Evolutionary conservation across 2,329 filamentous ascomycete genomes (phyloP).

Genomic region (Emmonsia crescens): DNA sequence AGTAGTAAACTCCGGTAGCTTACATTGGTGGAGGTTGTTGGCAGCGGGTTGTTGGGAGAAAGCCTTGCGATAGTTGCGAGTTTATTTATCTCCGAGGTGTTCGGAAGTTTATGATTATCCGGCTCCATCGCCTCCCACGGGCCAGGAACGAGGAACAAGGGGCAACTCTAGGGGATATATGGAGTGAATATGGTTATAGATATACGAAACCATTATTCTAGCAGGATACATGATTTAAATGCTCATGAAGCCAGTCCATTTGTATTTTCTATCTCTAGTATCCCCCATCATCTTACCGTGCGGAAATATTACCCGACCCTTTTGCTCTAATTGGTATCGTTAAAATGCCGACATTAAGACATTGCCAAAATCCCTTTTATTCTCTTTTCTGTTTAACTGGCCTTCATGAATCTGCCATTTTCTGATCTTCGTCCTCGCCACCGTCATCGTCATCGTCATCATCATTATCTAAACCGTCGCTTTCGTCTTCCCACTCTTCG

Average conservation of each 20-base stretch:
- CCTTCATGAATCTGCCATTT: slow-evolving; percentile 44
- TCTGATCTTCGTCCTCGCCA: slow-evolving; percentile 32
- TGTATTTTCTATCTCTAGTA: not conserved
- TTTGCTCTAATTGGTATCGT: slow-evolving; percentile 21
- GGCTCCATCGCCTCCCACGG: not conserved
- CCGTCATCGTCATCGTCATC: slow-evolving; percentile 35
- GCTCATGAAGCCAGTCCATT: not conserved
- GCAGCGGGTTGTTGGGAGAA: not conserved
- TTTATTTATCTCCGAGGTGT: not conserved
- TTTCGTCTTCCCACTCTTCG: slow-evolving; percentile 43
- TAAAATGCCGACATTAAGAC: slow-evolving; percentile 12
- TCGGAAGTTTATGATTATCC: not conserved
- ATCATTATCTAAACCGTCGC: slow-evolving; percentile 38
- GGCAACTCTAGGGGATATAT: not conserved
- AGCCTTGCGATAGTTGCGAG: not conserved
- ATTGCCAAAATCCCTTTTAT: not conserved
- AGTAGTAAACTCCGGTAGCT: slow-evolving; percentile 21
- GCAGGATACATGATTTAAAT: not conserved
- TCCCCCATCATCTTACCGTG: not conserved
- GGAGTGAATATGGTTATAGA: not conserved
- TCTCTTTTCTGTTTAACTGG: slow-evolving; percentile 14
- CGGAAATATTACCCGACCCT: not conserved
- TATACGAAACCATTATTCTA: not conserved
- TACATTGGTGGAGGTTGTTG: slow-evolving; percentile 25
- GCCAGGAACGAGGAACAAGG: not conserved